Percentiles rank a stretch among this genome's conserved stretches.
These are phyloP conservation scores for Agarophyton chilense DNA, from an alignment of 23 red algal species.

Conservation along the genomic window DNA sequence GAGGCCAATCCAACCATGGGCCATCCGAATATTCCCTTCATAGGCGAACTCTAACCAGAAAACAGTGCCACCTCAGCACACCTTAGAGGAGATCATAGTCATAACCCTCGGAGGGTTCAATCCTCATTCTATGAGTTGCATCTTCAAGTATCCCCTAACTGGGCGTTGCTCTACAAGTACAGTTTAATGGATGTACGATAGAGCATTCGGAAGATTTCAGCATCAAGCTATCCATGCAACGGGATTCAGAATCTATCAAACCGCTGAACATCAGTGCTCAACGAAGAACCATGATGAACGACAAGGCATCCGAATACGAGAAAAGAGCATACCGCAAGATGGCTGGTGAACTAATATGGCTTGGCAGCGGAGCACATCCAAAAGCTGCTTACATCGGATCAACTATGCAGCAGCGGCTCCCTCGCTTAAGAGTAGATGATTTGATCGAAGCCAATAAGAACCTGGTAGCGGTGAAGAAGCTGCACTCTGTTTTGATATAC, in stretches of 20 bases:
- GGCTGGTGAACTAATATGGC: constrained; percentile 39
- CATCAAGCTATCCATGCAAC: constrained; percentile 13
- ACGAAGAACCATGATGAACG: not conserved
- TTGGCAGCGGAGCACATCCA: not conserved
- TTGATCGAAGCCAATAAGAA: not conserved
- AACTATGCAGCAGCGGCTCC: constrained; percentile 8
- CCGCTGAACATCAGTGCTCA: not conserved
- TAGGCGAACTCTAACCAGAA: no score
- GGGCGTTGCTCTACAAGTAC: no score
- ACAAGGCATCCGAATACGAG: not conserved
- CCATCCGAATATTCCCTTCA: no score
- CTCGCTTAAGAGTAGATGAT: not conserved
- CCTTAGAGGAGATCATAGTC: no score
- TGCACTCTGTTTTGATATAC: not conserved
- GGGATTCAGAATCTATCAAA: constrained; percentile 20
- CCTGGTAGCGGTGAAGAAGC: not conserved
- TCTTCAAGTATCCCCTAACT: no score
- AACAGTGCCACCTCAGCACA: no score
- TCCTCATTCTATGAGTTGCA: no score
- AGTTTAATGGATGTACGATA: constrained; percentile 25
- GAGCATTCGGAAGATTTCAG: not conserved
- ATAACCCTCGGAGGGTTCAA: no score
- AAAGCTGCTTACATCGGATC: constrained; percentile 13
- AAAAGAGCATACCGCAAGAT: constrained; percentile 5
- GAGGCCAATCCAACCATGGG: no score